phyloP scores from a whole-genome alignment of 106 monocot genomes.

The Posidonia australis region DNA sequence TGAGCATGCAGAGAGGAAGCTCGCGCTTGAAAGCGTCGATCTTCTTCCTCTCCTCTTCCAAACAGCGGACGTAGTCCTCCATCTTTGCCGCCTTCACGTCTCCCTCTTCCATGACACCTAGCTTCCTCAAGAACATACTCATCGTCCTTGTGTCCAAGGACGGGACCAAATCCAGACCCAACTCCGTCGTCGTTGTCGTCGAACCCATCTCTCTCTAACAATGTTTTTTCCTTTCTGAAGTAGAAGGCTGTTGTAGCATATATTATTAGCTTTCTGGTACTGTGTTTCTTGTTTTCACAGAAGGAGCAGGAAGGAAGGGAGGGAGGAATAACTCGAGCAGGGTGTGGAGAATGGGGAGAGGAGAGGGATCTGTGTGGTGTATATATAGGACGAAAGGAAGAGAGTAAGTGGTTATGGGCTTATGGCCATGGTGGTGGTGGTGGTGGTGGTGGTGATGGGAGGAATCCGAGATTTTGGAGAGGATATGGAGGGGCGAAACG shows the following conservation, averaged over 20 bases:
- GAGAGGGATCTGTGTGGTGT: background rate
- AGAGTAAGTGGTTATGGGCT: too few relatives aligned
- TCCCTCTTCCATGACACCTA: conserved; percentile 12
- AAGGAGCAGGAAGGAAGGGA: conserved; percentile 1
- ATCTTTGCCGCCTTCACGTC: conserved; percentile 13
- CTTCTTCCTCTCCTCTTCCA: conserved; percentile 70
- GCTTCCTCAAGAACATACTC: background rate
- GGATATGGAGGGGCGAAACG: background rate
- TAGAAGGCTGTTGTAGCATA: too few relatives aligned
- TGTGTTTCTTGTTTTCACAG: background rate
- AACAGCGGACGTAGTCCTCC: conserved; percentile 26
- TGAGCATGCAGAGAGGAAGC: conserved; percentile 52
- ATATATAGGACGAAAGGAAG: background rate
- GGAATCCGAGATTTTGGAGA: conserved; percentile 4
- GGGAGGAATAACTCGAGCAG: background rate
- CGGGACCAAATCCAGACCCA: conserved; percentile 29
- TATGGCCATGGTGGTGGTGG: background rate
- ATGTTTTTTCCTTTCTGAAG: background rate
- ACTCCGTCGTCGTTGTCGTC: conserved; percentile 15
- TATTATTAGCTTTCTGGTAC: too few relatives aligned
- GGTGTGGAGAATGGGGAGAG: conserved; percentile 1
- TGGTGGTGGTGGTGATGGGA: background rate
- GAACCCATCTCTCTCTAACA: conserved; percentile 12
- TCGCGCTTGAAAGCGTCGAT: conserved; percentile 78
- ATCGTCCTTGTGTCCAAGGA: conserved; percentile 9